A percentile compares a stretch with the other conserved stretches of the same genome.
phyloP scores from a whole-genome alignment of 257 asterid species.

The Thymus quinquecostatus region DNA sequence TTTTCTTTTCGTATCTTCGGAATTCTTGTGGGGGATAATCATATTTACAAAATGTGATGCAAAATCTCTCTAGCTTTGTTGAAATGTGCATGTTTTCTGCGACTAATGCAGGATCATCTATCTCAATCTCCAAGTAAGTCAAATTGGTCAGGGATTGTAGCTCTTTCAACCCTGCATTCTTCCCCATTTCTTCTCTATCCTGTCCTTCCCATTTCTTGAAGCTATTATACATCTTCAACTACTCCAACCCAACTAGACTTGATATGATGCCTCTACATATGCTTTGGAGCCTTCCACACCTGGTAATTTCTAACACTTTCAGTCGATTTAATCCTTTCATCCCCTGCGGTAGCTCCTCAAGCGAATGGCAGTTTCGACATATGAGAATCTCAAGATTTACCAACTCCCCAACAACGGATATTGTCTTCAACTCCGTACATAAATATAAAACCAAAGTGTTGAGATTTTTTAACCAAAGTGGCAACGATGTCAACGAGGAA shows the following conservation, averaged over 20 bases:
- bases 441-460: too few species aligned
- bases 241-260: slow-evolving; percentile 8
- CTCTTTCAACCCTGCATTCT: too few species aligned
- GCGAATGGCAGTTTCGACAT: neutral
- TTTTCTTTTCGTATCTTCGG: neutral
- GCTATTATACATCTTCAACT: slow-evolving; percentile 7
- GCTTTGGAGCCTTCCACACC: neutral
- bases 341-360: neutral
- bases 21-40: neutral
- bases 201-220: neutral
- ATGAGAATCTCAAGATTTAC: slow-evolving; percentile 8
- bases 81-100: too few species aligned
- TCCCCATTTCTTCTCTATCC: too few species aligned
- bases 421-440: neutral
- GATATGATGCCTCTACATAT: slow-evolving; percentile 3
- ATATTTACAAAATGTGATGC: neutral
- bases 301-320: neutral
- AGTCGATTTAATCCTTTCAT: neutral
- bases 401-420: neutral
- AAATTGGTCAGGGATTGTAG: too few species aligned
- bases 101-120: too few species aligned
- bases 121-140: too few species aligned
- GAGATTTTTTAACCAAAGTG: too few species aligned
- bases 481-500: too few species aligned
- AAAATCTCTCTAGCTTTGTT: neutral